phyloP scores from a whole-genome alignment of 495 filamentous ascomycete genomes.

The Lasiosphaeris hirsuta region DNA sequence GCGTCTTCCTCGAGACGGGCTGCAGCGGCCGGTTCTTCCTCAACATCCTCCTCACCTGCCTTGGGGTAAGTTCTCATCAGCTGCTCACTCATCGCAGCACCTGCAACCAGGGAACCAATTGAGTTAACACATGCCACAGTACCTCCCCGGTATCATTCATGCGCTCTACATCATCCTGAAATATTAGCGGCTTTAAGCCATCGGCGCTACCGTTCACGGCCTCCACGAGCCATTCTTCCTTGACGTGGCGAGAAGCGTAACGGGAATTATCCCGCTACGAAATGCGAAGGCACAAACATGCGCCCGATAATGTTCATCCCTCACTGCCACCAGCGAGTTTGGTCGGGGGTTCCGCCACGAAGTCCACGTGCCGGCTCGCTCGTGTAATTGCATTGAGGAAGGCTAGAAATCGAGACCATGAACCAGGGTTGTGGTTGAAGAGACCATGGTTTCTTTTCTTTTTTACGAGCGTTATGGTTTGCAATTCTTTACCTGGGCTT shows the following conservation, averaged over 20 bases:
- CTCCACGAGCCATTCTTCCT: no score
- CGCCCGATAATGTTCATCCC: no score
- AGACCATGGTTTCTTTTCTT: not conserved
- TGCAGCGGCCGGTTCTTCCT: constrained; percentile 85
- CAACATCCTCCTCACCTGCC: constrained; percentile 86
- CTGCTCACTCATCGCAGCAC: not conserved
- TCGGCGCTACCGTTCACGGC: not conserved
- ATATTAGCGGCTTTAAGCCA: constrained; percentile 30
- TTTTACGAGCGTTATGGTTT: not conserved
- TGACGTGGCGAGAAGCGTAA: no score
- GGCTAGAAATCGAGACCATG: no score
- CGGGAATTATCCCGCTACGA: no score
- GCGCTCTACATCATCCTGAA: constrained; percentile 55
- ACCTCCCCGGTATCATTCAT: constrained; percentile 63
- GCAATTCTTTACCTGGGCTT: not conserved
- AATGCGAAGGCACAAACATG: no score
- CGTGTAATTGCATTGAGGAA: no score
- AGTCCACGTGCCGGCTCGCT: no score
- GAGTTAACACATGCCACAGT: constrained; percentile 16
- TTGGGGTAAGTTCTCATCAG: constrained; percentile 54
- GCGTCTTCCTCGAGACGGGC: constrained; percentile 85
- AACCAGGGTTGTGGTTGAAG: no score
- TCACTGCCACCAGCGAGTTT: no score
- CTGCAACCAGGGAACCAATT: not conserved
- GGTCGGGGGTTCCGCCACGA: no score